These are phyloP conservation scores for Endocalyx cinctus DNA, from an alignment of 2,329 filamentous ascomycete species.

Conservation along the genomic window DNA sequence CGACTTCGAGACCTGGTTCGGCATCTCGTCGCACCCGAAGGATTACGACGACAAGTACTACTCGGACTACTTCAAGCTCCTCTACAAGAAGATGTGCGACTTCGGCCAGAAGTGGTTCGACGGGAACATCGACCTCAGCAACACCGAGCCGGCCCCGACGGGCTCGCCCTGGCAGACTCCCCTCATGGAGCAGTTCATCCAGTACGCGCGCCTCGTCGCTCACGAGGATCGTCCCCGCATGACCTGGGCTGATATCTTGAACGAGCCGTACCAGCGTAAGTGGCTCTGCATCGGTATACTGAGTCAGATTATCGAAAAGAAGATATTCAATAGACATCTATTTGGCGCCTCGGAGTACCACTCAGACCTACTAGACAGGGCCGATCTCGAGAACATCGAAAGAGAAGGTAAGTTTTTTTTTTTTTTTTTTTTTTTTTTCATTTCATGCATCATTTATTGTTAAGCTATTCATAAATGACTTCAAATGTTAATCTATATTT, in stretches of 20 bases:
- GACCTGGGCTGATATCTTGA: constrained; percentile 31
- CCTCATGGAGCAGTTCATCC: constrained; percentile 27
- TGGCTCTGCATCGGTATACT: constrained; percentile 33
- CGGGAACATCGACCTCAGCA: constrained; percentile 9
- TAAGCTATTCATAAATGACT: too few relatives aligned
- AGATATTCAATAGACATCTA: constrained; percentile 33
- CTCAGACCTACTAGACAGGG: constrained; percentile 21
- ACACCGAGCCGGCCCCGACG: constrained; percentile 4
- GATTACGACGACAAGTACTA: constrained; percentile 22
- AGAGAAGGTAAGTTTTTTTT: constrained; percentile 26
- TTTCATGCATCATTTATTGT: constrained; percentile 1
- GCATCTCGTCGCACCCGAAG: constrained; percentile 9
- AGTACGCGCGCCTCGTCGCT: constrained; percentile 28
- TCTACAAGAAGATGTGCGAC: constrained; percentile 20
- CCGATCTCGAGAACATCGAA: constrained; percentile 25
- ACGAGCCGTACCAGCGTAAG: constrained; percentile 22
- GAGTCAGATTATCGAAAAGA: constrained; percentile 32
- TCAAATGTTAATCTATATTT: too few relatives aligned
- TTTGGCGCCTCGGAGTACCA: constrained; percentile 32
- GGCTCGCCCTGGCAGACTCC: constrained; percentile 19
- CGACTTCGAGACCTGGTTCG: constrained; percentile 16
- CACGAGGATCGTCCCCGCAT: constrained; percentile 29
- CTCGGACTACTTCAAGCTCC: constrained; percentile 16
- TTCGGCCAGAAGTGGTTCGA: constrained; percentile 26
- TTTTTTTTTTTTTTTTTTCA: neutral